Percentiles rank a stretch among this genome's conserved stretches.
These are phyloP conservation scores for Umbelopsis sp. DNA, from an alignment of 192 early-diverging fungal species.

Conservation along the genomic window DNA sequence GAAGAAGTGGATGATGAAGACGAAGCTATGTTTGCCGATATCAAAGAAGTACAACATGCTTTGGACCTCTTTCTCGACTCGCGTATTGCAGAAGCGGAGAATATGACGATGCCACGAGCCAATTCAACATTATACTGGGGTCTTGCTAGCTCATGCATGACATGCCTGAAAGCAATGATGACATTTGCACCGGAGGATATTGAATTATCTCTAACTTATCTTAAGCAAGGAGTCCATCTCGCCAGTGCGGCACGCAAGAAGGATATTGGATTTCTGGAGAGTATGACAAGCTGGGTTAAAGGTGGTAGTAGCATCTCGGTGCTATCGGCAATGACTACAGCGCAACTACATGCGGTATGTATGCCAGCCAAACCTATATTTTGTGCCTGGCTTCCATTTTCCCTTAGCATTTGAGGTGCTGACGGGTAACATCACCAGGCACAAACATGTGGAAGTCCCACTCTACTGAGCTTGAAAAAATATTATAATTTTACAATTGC, in stretches of 20 bases:
- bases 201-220: conserved; percentile 55
- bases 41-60: conserved; percentile 51
- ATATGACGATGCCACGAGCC: conserved; percentile 39
- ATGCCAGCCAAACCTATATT: conserved; percentile 3
- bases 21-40: conserved; percentile 14
- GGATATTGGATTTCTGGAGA: conserved; percentile 50
- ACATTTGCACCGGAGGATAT: conserved; percentile 80
- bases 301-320: conserved; percentile 44
- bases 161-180: conserved; percentile 71
- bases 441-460: conserved; percentile 16
- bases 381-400: background rate
- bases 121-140: conserved; percentile 68
- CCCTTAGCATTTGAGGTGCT: too few species aligned
- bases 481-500: background rate
- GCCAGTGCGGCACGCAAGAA: conserved; percentile 63
- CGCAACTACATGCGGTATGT: conserved; percentile 64
- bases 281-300: conserved; percentile 44
- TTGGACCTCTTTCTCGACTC: conserved; percentile 80
- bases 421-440: background rate
- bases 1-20: conserved; percentile 3
- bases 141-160: conserved; percentile 70
- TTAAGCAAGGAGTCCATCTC: conserved; percentile 65
- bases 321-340: conserved; percentile 54
- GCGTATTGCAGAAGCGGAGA: conserved; percentile 70
- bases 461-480: background rate